phyloP scores from a whole-genome alignment of 192 early-diverging fungal genomes.

The Backusella luteola region DNA sequence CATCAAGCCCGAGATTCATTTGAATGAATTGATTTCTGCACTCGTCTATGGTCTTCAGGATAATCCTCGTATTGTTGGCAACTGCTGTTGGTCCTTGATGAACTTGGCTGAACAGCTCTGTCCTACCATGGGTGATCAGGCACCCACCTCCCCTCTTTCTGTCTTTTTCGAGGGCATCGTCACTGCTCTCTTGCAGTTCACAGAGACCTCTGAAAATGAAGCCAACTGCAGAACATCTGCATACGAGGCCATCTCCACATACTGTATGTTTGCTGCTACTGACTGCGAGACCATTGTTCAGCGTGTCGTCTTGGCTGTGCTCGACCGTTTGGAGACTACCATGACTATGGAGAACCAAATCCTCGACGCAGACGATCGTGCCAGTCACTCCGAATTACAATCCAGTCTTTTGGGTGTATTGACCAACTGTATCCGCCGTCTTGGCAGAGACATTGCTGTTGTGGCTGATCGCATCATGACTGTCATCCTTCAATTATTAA shows the following conservation, averaged over 20 bases:
- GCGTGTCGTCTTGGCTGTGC: slow-evolving; percentile 68
- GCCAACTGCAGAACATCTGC: slow-evolving; percentile 87
- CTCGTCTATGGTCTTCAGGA: slow-evolving; percentile 85
- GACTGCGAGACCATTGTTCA: slow-evolving; percentile 76
- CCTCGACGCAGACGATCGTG: slow-evolving; percentile 80
- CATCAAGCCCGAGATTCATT: slow-evolving; percentile 71
- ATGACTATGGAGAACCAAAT: slow-evolving; percentile 68
- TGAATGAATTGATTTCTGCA: slow-evolving; percentile 70
- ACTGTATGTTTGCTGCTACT: slow-evolving; percentile 67
- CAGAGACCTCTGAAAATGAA: slow-evolving; percentile 70
- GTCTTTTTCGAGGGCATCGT: slow-evolving; percentile 85
- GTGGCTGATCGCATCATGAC: slow-evolving; percentile 92
- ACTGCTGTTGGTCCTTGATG: slow-evolving; percentile 97
- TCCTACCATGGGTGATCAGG: slow-evolving; percentile 50
- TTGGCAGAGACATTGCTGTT: slow-evolving; percentile 68
- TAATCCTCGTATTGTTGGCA: slow-evolving; percentile 84
- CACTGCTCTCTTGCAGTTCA: slow-evolving; percentile 70
- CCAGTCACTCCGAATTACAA: slow-evolving; percentile 81
- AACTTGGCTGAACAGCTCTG: slow-evolving; percentile 86
- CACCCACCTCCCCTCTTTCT: slow-evolving; percentile 71
- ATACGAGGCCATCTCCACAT: slow-evolving; percentile 90
- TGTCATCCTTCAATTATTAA: slow-evolving; percentile 75
- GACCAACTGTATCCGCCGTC: slow-evolving; percentile 80
- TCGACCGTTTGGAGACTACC: slow-evolving; percentile 80
- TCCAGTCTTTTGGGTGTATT: slow-evolving; percentile 91